Base-by-base conservation (phyloP, 257 asterid genomes). In the Verbascum thapsus region DNA sequence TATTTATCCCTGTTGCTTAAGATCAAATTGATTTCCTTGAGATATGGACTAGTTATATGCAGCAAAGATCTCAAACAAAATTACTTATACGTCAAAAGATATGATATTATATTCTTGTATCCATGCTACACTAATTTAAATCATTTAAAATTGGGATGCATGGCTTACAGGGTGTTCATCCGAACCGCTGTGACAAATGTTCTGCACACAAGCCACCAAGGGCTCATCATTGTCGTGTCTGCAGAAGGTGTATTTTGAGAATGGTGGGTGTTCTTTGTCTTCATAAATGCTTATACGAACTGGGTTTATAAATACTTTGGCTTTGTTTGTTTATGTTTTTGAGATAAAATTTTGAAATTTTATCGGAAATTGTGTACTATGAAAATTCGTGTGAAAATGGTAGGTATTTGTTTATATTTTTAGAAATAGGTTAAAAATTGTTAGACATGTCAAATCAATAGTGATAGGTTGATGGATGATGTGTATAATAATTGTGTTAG, bases 151-250 rank as follows among this genome's bases (percentile, higher is more conserved):
- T 32, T 72, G 56, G 53, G 61, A 17, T 80, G 57, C 8, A 51
- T 74, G 69, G 30, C 22, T 71, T 64, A 65, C 74, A 86, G 85
- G 83, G 78, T 45, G 34, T 42, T 20, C 68, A 62, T 51, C 62
- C 22, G 60, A 74, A 69, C 67, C 71, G 8, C 5, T 94, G 99
- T 58, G 96, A 87, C 60, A 90, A 90, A 72, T 90, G 99, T 67
- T 81, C 91, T 15, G 74, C 67, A 12, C 69, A 70, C 77, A 94
- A 81, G 72, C 99, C 96, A 41, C 96, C 99, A 3, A 78, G 97
- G 73, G 75, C 96, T 69, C 99, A 94, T 74, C 99, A 94, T 78
- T 94, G 97, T 61, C 99, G 97, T 55, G 83, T 85, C 59, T 94
- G 97, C 76, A 75, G 83, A 82, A 90, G 83, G 88, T 94, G 97